Conservation (phyloP, 495 filamentous ascomycete genomes). For the Aspergillus mulundensis region DNA sequence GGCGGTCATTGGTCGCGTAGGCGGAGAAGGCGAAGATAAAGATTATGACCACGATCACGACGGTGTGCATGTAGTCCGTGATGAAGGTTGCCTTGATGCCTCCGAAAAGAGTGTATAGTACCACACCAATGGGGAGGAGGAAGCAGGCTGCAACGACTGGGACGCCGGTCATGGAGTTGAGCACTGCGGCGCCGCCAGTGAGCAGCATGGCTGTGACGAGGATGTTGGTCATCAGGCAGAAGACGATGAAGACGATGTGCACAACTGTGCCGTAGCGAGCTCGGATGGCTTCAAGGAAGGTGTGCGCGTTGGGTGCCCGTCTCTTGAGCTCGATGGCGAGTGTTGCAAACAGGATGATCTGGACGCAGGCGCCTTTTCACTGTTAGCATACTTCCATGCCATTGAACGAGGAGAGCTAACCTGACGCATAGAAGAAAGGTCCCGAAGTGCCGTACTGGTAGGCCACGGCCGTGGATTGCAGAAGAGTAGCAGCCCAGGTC, state of each 20-base stretch:
- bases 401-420: constrained; percentile 14
- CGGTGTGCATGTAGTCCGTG: constrained; percentile 82
- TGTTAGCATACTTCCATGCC: not conserved
- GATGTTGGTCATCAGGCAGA: constrained; percentile 80
- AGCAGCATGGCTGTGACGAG: constrained; percentile 89
- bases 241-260: constrained; percentile 73
- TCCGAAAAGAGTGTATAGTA: constrained; percentile 74
- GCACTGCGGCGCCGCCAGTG: constrained; percentile 84
- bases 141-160: constrained; percentile 87
- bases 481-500: constrained; percentile 68
- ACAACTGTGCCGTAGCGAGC: constrained; percentile 58
- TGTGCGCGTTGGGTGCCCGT: constrained; percentile 80
- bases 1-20: constrained; percentile 67
- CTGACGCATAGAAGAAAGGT: constrained; percentile 83
- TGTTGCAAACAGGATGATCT: constrained; percentile 84
- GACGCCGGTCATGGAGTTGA: constrained; percentile 81
- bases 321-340: constrained; percentile 92
- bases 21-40: constrained; percentile 87
- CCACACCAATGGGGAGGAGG: constrained; percentile 79
- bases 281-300: constrained; percentile 74
- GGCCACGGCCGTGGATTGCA: constrained; percentile 83
- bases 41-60: constrained; percentile 83
- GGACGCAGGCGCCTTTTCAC: constrained; percentile 46
- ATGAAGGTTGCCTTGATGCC: constrained; percentile 75
- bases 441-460: constrained; percentile 92